These are phyloP conservation scores for Penicillium sp. DNA, from an alignment of 2,329 filamentous ascomycete species.

Conservation along the genomic window DNA sequence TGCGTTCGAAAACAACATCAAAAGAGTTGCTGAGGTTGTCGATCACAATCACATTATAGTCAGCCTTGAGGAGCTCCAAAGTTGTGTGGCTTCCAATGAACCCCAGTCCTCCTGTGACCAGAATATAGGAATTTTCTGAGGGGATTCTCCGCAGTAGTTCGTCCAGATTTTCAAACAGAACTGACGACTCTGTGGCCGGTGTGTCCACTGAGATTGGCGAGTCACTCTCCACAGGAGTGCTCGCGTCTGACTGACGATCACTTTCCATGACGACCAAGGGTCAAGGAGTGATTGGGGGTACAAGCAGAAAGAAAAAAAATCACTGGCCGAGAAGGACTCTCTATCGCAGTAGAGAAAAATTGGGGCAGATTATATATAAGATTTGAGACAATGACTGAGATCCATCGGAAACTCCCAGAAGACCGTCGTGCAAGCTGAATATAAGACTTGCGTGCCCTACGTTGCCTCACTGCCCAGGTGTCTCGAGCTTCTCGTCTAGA, in stretches of 20 bases:
- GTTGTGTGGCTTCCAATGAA: constrained; percentile 44
- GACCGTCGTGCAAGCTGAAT: constrained; percentile 16
- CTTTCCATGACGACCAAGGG: constrained; percentile 25
- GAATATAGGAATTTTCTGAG: constrained; percentile 38
- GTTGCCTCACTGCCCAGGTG: constrained; percentile 13
- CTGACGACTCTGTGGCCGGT: constrained; percentile 44
- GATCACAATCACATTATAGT: constrained; percentile 41
- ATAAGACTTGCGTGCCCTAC: constrained; percentile 7
- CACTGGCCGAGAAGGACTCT: background rate
- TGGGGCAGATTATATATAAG: constrained; percentile 10
- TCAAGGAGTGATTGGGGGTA: constrained; percentile 4
- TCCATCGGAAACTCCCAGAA: constrained; percentile 2
- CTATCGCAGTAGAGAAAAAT: constrained; percentile 5
- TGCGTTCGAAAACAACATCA: constrained; percentile 33
- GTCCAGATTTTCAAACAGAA: constrained; percentile 43
- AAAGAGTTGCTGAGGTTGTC: constrained; percentile 42
- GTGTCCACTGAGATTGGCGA: constrained; percentile 34
- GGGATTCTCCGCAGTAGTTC: constrained; percentile 40
- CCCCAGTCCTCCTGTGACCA: constrained; percentile 41
- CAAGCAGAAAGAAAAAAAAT: background rate
- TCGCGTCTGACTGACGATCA: constrained; percentile 26
- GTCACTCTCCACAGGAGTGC: constrained; percentile 29
- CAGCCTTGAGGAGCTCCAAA: constrained; percentile 39
- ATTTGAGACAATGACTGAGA: constrained; percentile 12
- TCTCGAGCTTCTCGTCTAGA: constrained; percentile 9